Percentiles rank a stretch among this genome's conserved stretches.
Conservation (phyloP, 2,329 filamentous ascomycete genomes). For the Ceratocystis variospora region DNA sequence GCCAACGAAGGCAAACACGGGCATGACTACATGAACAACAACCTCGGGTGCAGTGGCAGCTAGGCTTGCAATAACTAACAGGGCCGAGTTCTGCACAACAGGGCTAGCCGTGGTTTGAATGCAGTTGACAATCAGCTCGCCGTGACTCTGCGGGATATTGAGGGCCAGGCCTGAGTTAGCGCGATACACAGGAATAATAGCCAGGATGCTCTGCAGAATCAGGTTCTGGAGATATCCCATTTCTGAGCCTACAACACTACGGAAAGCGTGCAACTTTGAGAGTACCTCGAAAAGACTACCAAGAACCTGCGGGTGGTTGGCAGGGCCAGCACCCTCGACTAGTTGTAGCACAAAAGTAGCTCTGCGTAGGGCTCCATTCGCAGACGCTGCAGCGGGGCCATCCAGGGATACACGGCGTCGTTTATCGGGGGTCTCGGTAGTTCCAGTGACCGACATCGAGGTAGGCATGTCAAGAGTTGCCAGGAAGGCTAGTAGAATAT, state of each 20-base stretch:
- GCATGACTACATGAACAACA: constrained; percentile 95
- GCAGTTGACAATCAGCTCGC: constrained; percentile 85
- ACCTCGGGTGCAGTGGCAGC: constrained; percentile 80
- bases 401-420: constrained; percentile 42
- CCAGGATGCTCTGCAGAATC: constrained; percentile 65
- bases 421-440: constrained; percentile 39
- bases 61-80: constrained; percentile 75
- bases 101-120: constrained; percentile 83
- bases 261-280: constrained; percentile 75
- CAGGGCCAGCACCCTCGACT: constrained; percentile 65
- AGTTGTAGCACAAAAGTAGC: constrained; percentile 81
- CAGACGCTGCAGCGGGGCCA: constrained; percentile 11
- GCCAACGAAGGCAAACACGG: constrained; percentile 97
- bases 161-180: constrained; percentile 39
- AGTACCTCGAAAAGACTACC: constrained; percentile 69
- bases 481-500: constrained; percentile 58
- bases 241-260: constrained; percentile 67
- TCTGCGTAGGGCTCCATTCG: constrained; percentile 48
- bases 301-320: constrained; percentile 61
- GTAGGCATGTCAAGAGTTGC: constrained; percentile 60
- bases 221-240: constrained; percentile 82
- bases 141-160: constrained; percentile 65
- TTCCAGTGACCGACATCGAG: constrained; percentile 55
- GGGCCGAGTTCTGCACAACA: constrained; percentile 81
- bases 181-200: constrained; percentile 70